Base-by-base conservation (phyloP, 805 yeast species). In the Saccharomycopsis sp. region DNA sequence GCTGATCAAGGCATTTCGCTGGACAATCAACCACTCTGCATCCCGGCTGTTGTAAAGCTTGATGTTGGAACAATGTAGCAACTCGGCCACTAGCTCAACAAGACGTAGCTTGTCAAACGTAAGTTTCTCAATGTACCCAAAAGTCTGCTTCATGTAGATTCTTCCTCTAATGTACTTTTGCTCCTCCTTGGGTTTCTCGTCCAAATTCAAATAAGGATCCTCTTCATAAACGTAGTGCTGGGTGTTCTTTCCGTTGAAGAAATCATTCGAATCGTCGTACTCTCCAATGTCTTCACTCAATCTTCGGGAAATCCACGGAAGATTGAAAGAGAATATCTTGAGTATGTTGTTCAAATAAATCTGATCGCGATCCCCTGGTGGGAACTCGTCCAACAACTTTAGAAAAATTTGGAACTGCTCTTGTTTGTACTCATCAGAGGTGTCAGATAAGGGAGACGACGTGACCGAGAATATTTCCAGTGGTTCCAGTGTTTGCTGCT, bases 41-140 rank as follows among this genome's bases (percentile, higher is more conserved):
- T 69, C 70, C 34, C 71, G 75, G 35, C 87, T 85, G 57, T 89
- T 92, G 51, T 92, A 70, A n/a, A 87, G 67, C 1, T 80, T 84
- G 96, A 92, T 92, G 60, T 92, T 92, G 13, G 96, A 87, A 56
- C 98, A 92, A 61, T 92, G 98, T 42, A 92, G 67, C 29, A 92
- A 67, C 55, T 92, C 99, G 0, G 98, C 98, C 38, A 92, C 76
- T 40, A 92, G 64, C 60, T 92, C 99, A 45, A 95, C 79, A 17
- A 92, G 73, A 54, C 87, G 83, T 61, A 92, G 87, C 50, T 88
- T 71, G 52, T 88, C 94, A 58, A 88, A 84, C 0, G 97, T 96
- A 18, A 92, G 63, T 18, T 38, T 43, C 22, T 46, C 49, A 21
- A 46, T 35, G 21, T 26, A 46, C 15, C 49, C 49, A 38, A 46